Evolutionary conservation across 2,329 filamentous ascomycete species (phyloP).

Genomic region (Ceratocystis variospora): DNA sequence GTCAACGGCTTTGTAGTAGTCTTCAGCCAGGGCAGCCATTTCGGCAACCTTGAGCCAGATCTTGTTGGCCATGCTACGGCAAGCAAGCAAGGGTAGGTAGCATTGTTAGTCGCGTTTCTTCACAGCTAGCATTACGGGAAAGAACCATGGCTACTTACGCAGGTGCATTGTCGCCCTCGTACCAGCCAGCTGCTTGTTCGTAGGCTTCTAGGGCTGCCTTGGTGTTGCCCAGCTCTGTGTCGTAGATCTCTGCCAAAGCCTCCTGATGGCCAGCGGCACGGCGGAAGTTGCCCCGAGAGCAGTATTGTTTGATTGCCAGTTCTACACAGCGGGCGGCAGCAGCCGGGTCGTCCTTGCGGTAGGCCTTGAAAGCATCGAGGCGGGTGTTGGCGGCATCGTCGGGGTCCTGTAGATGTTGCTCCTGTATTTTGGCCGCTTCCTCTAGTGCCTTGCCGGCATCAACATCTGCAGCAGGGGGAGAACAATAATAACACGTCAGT

Average conservation of each 20-base stretch:
- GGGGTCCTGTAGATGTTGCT: slow-evolving; percentile 69
- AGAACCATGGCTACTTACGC: slow-evolving; percentile 42
- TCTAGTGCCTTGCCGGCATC: slow-evolving; percentile 83
- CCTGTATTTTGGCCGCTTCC: slow-evolving; percentile 69
- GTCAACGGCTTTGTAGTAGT: slow-evolving; percentile 73
- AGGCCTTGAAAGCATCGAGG: slow-evolving; percentile 88
- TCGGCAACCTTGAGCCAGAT: slow-evolving; percentile 87
- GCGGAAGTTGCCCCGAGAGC: slow-evolving; percentile 76
- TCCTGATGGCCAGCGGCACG: slow-evolving; percentile 85
- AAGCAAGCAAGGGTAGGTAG: not conserved
- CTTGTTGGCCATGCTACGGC: slow-evolving; percentile 69
- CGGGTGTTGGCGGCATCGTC: slow-evolving; percentile 84
- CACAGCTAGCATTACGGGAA: too few species aligned
- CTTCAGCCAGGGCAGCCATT: slow-evolving; percentile 62
- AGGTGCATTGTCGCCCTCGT: slow-evolving; percentile 70
- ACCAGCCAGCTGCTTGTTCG: slow-evolving; percentile 77
- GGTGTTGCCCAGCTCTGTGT: slow-evolving; percentile 64
- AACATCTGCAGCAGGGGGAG: slow-evolving; percentile 40
- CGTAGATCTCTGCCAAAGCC: slow-evolving; percentile 72
- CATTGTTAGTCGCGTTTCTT: not conserved
- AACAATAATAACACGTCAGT: not conserved
- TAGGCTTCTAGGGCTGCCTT: slow-evolving; percentile 71
- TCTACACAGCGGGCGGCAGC: slow-evolving; percentile 71
- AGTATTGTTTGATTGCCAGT: slow-evolving; percentile 72
- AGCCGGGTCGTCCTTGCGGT: slow-evolving; percentile 70